Conservation (phyloP, 495 filamentous ascomycete genomes). For the Melanomma pulvis-pyrius region DNA sequence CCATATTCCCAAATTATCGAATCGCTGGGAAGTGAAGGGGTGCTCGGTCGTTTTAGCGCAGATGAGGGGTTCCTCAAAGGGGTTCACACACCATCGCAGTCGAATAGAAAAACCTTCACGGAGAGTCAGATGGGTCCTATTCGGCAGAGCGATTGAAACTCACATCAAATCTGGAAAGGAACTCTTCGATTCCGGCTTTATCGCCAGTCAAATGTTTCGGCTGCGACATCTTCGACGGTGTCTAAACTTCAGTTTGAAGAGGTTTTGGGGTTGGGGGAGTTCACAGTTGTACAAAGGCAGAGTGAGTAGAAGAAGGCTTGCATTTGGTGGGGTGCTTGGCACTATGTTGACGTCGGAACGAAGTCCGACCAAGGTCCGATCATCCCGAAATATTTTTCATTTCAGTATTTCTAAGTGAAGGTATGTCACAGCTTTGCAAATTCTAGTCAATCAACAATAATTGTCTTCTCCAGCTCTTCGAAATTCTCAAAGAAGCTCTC, state of each 20-base stretch:
- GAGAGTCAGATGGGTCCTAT: slow-evolving; percentile 6
- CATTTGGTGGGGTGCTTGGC: slow-evolving; percentile 28
- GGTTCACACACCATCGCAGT: slow-evolving; percentile 82
- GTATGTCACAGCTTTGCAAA: slow-evolving; percentile 21
- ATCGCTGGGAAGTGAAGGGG: background rate
- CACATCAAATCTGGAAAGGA: slow-evolving; percentile 90
- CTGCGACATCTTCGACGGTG: slow-evolving; percentile 23
- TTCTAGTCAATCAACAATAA: slow-evolving; percentile 67
- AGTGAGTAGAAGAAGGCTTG: slow-evolving; percentile 1
- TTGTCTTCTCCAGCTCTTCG: slow-evolving; percentile 74
- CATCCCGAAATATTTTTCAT: background rate
- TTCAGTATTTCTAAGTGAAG: background rate
- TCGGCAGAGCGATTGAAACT: slow-evolving; percentile 46
- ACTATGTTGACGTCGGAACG: slow-evolving; percentile 15
- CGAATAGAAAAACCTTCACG: slow-evolving; percentile 83
- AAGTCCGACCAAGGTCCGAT: slow-evolving; percentile 3
- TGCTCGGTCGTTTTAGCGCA: background rate
- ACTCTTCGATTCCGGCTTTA: slow-evolving; percentile 70
- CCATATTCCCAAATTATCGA: background rate
- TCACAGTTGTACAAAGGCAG: background rate
- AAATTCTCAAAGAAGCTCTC: slow-evolving; percentile 84
- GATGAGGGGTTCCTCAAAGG: slow-evolving; percentile 19
- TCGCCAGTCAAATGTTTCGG: slow-evolving; percentile 84
- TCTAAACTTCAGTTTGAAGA: background rate
- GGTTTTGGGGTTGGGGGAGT: background rate